Evolutionary conservation across 768 basidiomycete species (phyloP).

Genomic region (Tulasnella sp.): DNA sequence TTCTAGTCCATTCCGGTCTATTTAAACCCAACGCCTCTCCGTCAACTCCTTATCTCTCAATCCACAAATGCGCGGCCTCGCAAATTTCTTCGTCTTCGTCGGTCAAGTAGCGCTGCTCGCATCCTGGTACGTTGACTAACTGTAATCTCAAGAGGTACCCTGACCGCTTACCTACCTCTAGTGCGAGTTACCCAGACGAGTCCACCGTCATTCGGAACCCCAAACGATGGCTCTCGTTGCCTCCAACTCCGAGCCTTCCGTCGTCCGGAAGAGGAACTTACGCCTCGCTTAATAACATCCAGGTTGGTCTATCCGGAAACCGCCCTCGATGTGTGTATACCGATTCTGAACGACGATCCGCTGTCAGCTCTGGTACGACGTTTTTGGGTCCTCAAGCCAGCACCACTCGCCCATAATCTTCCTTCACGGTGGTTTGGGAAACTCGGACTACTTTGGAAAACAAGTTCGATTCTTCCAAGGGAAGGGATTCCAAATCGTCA

Average conservation of each 20-base stretch:
- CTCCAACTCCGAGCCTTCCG: slow-evolving; percentile 4
- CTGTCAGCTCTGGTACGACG: slow-evolving; percentile 17
- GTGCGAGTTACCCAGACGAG: slow-evolving; percentile 2
- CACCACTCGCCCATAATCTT: slow-evolving; percentile 8
- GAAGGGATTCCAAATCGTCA: neutral
- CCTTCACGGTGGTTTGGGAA: slow-evolving; percentile 16
- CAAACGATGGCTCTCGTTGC: slow-evolving; percentile 11
- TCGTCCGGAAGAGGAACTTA: neutral
- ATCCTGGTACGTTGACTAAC: neutral
- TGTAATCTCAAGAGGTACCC: neutral
- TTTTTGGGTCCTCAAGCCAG: neutral
- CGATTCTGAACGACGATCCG: neutral
- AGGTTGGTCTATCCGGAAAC: neutral
- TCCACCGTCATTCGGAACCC: neutral
- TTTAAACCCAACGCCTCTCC: neutral
- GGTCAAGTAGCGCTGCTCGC: neutral
- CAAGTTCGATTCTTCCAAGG: neutral
- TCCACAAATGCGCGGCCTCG: neutral
- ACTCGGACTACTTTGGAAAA: slow-evolving; percentile 16
- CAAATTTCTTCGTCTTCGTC: neutral
- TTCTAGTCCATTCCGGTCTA: neutral
- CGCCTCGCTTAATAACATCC: neutral
- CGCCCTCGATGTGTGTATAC: neutral
- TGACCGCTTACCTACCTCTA: neutral
- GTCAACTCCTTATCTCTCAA: neutral